Evolutionary conservation across 2,329 filamentous ascomycete species (phyloP).

Genomic region (Botrytis aclada): DNA sequence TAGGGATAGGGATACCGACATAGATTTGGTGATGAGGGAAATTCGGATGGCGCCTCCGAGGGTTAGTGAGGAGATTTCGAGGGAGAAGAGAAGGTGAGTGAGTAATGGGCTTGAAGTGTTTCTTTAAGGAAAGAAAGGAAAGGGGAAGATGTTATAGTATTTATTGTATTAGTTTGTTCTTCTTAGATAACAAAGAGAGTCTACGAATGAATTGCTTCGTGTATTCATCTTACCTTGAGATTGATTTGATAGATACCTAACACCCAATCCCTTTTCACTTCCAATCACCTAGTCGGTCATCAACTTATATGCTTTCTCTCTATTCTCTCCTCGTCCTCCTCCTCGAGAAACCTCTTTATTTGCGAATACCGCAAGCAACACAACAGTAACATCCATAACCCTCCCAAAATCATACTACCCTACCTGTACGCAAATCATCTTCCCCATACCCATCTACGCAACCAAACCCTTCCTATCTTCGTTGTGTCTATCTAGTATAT

Average conservation of each 20-base stretch:
- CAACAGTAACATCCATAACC: no score
- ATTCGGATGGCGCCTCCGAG: not conserved
- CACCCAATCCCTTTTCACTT: not conserved
- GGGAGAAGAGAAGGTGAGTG: not conserved
- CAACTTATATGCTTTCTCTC: not conserved
- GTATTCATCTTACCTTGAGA: no score
- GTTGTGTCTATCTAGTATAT: no score
- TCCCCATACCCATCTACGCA: not conserved
- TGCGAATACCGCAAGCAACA: not conserved
- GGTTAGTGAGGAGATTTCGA: not conserved
- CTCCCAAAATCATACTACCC: no score
- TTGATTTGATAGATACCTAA: no score
- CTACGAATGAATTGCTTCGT: no score
- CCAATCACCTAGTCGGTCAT: fast-evolving
- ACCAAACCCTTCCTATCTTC: no score
- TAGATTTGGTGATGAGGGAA: constrained; percentile 11
- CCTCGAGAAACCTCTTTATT: not conserved
- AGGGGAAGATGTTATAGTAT: not conserved
- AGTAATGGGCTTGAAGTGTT: not conserved
- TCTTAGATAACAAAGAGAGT: no score
- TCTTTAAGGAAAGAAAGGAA: not conserved
- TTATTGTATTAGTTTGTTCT: no score
- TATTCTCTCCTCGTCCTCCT: not conserved
- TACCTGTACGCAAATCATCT: no score
- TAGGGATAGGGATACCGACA: not conserved